Evolutionary conservation across 2,329 filamentous ascomycete species (phyloP).

Genomic region (Nannizziopsis barbatae): DNA sequence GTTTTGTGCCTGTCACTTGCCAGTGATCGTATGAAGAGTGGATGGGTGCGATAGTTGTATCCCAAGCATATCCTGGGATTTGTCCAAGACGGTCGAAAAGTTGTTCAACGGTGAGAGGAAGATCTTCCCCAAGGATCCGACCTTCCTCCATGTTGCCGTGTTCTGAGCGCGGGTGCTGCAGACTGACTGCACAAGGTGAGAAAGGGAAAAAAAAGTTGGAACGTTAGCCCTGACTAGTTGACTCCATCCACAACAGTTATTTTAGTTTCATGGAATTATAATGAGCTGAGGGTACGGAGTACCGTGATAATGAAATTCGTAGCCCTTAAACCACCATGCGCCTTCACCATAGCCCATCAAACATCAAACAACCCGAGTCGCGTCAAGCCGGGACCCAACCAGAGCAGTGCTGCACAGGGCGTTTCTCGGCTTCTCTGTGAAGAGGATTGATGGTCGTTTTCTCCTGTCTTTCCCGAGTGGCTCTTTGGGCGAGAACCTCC

Average conservation of each 20-base stretch:
- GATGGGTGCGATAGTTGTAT: conserved; percentile 46
- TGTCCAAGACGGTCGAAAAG: conserved; percentile 63
- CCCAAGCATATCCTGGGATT: conserved; percentile 65
- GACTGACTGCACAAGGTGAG: not conserved
- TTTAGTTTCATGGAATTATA: not conserved
- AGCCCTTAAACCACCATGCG: conserved; percentile 2
- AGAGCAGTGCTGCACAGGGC: not conserved
- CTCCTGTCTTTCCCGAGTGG: too few relatives aligned
- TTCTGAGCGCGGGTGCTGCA: too few relatives aligned
- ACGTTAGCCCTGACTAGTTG: not conserved
- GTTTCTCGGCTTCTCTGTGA: not conserved
- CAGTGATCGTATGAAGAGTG: conserved; percentile 75
- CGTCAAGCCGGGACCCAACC: not conserved
- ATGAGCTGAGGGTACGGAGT: not conserved
- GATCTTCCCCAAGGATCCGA: conserved; percentile 35
- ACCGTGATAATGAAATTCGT: conserved; percentile 1
- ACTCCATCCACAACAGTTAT: not conserved
- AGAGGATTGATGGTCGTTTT: not conserved
- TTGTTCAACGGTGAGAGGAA: conserved; percentile 50
- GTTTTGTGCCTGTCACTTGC: conserved; percentile 54
- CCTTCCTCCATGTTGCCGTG: conserved; percentile 18
- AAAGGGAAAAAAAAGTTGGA: not conserved
- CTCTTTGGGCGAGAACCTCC: too few relatives aligned
- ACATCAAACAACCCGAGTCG: too few relatives aligned
- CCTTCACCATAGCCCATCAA: too few relatives aligned